Percentiles rank a stretch among this genome's conserved stretches.
These are phyloP conservation scores for Thalassiosira mediterranea DNA, from an alignment of 352 stramenopile species.

Conservation along the genomic window DNA sequence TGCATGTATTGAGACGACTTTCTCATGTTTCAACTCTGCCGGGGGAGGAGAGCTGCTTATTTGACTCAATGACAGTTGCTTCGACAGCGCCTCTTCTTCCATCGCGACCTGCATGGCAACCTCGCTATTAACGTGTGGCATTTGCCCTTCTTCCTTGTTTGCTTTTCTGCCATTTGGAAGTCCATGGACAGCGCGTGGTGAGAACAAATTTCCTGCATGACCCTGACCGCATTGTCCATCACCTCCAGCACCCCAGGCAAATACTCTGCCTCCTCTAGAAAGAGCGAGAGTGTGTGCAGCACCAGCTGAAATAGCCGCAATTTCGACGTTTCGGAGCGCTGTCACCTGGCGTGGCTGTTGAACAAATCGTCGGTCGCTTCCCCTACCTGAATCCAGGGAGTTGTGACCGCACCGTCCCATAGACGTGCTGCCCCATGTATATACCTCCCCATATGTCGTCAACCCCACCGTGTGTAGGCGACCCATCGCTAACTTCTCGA, in stretches of 20 bases:
- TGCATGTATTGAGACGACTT: conserved; percentile 65
- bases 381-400: conserved; percentile 17
- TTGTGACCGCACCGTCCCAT: conserved; percentile 68
- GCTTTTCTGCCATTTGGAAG: conserved; percentile 44
- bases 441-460: conserved; percentile 66
- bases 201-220: conserved; percentile 46
- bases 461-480: conserved; percentile 67
- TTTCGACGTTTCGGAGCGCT: conserved; percentile 60
- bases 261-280: conserved; percentile 69
- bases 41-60: conserved; percentile 4
- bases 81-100: conserved; percentile 43
- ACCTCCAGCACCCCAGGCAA: conserved; percentile 65
- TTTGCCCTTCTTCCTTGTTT: conserved; percentile 20
- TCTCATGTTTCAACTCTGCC: conserved; percentile 17
- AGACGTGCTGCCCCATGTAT: conserved; percentile 71
- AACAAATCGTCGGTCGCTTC: conserved; percentile 47
- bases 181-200: conserved; percentile 61
- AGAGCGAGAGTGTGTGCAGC: conserved; percentile 76
- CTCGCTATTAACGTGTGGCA: conserved; percentile 32
- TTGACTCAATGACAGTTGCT: conserved; percentile 18
- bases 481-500: conserved; percentile 65
- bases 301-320: conserved; percentile 71
- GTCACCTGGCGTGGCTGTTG: conserved; percentile 64
- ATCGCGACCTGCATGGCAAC: conserved; percentile 38
- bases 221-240: conserved; percentile 77